Percentiles rank a stretch among this genome's conserved stretches.
Evolutionary conservation across 2,329 filamentous ascomycete species (phyloP).

Genomic region (Orbilia brochopaga): DNA sequence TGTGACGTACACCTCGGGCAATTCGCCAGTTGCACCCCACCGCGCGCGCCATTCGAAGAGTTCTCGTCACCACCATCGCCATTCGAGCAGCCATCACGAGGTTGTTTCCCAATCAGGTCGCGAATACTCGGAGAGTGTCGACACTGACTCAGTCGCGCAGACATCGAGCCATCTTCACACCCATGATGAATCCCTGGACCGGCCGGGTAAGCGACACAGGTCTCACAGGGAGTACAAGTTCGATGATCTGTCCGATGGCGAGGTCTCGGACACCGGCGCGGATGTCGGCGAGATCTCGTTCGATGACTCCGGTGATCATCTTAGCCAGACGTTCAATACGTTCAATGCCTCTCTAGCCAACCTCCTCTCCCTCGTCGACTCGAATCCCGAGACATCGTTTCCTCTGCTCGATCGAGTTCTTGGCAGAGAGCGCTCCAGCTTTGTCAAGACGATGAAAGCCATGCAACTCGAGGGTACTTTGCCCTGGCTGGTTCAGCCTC

Average conservation of each 20-base stretch:
- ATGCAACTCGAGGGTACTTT: slow-evolving; percentile 60
- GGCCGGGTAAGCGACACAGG: slow-evolving; percentile 42
- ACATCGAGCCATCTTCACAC: slow-evolving; percentile 3
- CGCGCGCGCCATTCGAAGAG: slow-evolving; percentile 8
- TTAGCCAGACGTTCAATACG: slow-evolving; percentile 48
- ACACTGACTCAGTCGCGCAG: slow-evolving; percentile 10
- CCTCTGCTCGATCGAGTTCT: slow-evolving; percentile 47
- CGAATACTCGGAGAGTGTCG: background rate
- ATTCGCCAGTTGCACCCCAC: slow-evolving; percentile 12
- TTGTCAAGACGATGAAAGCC: slow-evolving; percentile 60
- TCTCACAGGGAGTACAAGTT: slow-evolving; percentile 26
- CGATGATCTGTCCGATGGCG: slow-evolving; percentile 36
- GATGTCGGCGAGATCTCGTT: slow-evolving; percentile 43
- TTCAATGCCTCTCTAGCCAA: slow-evolving; percentile 52
- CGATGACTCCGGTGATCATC: slow-evolving; percentile 20
- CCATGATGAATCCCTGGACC: slow-evolving; percentile 20
- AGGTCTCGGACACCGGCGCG: slow-evolving; percentile 48
- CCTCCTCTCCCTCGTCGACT: slow-evolving; percentile 47
- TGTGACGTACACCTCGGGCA: slow-evolving; percentile 36
- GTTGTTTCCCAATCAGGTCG: slow-evolving; percentile 1
- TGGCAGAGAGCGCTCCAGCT: slow-evolving; percentile 52
- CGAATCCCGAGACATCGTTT: slow-evolving; percentile 16
- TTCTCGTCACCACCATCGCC: slow-evolving; percentile 14
- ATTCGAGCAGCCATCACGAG: slow-evolving; percentile 20
- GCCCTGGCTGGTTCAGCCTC: slow-evolving; percentile 47